Conservation (phyloP, 2,329 filamentous ascomycete species). For the Gnomoniopsis smithogilvyi region DNA sequence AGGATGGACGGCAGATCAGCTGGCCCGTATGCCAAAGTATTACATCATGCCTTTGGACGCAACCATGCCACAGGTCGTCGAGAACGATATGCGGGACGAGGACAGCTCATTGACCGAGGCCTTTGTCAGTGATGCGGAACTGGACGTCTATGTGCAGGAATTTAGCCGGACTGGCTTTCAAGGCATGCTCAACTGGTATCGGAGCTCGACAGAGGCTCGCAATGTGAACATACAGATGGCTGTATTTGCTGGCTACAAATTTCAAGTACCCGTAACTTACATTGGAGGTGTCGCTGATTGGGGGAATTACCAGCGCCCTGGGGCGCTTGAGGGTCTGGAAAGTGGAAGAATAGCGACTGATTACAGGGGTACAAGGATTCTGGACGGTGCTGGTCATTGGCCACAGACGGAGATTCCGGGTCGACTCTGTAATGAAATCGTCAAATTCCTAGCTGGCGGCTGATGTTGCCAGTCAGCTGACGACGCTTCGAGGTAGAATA, state of each 20-base stretch:
- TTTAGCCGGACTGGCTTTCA: slow-evolving; percentile 63
- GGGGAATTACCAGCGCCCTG: slow-evolving; percentile 66
- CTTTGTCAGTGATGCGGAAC: slow-evolving; percentile 58
- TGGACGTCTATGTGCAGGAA: slow-evolving; percentile 58
- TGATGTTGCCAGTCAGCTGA: neutral
- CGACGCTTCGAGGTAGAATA: neutral
- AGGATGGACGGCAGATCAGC: slow-evolving; percentile 53
- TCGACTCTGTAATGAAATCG: neutral
- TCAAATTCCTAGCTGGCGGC: neutral
- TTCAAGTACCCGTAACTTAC: slow-evolving; percentile 59
- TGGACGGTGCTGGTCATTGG: slow-evolving; percentile 67
- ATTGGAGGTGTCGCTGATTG: slow-evolving; percentile 63
- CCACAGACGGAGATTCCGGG: slow-evolving; percentile 39
- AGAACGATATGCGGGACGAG: slow-evolving; percentile 50
- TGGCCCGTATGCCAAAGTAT: slow-evolving; percentile 62
- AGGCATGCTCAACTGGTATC: slow-evolving; percentile 66
- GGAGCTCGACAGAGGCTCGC: slow-evolving; percentile 48
- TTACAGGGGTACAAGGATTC: slow-evolving; percentile 48
- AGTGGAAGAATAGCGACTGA: slow-evolving; percentile 49
- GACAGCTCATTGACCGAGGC: slow-evolving; percentile 36
- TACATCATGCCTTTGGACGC: slow-evolving; percentile 61
- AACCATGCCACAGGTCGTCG: slow-evolving; percentile 58
- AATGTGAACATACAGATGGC: slow-evolving; percentile 46
- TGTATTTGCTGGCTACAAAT: slow-evolving; percentile 56
- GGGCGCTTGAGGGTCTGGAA: slow-evolving; percentile 51